phyloP scores from a whole-genome alignment of 805 yeast species.

The Cyberlindnera mycetangii region DNA sequence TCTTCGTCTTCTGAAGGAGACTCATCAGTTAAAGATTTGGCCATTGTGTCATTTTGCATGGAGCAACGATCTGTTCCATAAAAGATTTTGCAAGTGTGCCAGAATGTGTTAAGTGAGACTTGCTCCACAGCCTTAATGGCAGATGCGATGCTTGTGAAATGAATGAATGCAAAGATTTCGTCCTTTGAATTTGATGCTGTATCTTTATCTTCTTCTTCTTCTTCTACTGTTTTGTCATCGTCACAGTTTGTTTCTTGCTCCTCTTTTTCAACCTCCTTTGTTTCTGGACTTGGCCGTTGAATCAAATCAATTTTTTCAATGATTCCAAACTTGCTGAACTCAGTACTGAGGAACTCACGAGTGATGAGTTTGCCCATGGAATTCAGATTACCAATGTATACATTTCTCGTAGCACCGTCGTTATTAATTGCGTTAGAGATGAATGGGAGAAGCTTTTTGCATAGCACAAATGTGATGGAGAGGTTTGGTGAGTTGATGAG shows the following conservation, averaged over 20 bases:
- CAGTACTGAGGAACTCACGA: conserved; percentile 42
- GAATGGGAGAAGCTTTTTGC: conserved; percentile 28
- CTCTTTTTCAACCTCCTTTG: conserved; percentile 45
- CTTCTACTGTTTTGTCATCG: neutral
- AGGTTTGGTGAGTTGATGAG: conserved; percentile 38
- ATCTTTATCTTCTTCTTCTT: conserved; percentile 11
- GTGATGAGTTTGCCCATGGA: conserved; percentile 39
- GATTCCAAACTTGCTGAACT: conserved; percentile 54
- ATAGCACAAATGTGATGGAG: conserved; percentile 32
- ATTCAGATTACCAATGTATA: conserved; percentile 75
- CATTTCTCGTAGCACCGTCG: conserved; percentile 92
- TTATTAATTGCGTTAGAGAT: conserved; percentile 51
- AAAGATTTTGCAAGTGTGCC: conserved; percentile 71
- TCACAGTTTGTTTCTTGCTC: conserved; percentile 21
- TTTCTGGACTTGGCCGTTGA: conserved; percentile 7
- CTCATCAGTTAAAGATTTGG: conserved; percentile 22
- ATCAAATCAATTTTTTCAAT: conserved; percentile 63
- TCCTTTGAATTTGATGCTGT: conserved; percentile 29
- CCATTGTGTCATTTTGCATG: conserved; percentile 13
- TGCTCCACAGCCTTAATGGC: conserved; percentile 85
- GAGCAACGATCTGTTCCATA: conserved; percentile 95
- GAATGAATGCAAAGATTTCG: conserved; percentile 68
- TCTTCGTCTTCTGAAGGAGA: conserved; percentile 8
- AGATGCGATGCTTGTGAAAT: conserved; percentile 75
- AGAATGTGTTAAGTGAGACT: conserved; percentile 63